Evolutionary conservation across 495 filamentous ascomycete species (phyloP).

Genomic region (Daldinia childiae): DNA sequence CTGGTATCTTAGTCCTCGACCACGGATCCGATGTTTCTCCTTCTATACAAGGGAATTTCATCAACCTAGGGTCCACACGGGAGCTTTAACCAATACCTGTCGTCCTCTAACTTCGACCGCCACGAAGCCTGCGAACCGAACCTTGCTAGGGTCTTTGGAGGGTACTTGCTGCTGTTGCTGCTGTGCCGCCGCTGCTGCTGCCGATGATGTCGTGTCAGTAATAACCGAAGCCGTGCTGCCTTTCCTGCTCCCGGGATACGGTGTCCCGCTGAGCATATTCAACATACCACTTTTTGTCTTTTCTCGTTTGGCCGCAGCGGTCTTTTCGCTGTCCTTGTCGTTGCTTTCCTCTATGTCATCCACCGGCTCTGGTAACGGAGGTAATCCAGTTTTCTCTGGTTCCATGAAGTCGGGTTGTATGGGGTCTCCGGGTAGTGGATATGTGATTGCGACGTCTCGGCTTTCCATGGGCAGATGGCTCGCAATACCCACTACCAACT

Average conservation of each 20-base stretch:
- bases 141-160: slow-evolving; percentile 60
- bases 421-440: slow-evolving; percentile 75
- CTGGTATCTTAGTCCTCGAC: slow-evolving; percentile 13
- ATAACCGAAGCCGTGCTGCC: slow-evolving; percentile 48
- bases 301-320: slow-evolving; percentile 50
- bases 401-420: slow-evolving; percentile 82
- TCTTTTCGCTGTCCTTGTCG: slow-evolving; percentile 56
- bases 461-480: slow-evolving; percentile 90
- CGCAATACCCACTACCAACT: slow-evolving; percentile 86
- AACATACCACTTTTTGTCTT: slow-evolving; percentile 51
- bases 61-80: slow-evolving; percentile 77
- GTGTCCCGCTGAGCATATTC: slow-evolving; percentile 44
- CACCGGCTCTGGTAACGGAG: slow-evolving; percentile 68
- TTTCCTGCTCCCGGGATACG: slow-evolving; percentile 49
- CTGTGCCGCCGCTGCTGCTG: slow-evolving; percentile 48
- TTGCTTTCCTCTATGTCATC: slow-evolving; percentile 59
- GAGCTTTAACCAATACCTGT: slow-evolving; percentile 86
- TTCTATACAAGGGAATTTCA: neutral
- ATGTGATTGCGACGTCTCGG: slow-evolving; percentile 87
- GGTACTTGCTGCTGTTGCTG: slow-evolving; percentile 30
- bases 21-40: neutral
- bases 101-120: slow-evolving; percentile 84
- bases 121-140: slow-evolving; percentile 86
- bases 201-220: slow-evolving; percentile 50
- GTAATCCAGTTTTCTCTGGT: slow-evolving; percentile 74